Base-by-base conservation (phyloP, 1,284 basidiomycete species). In the Lignosus rhinocerotis region DNA sequence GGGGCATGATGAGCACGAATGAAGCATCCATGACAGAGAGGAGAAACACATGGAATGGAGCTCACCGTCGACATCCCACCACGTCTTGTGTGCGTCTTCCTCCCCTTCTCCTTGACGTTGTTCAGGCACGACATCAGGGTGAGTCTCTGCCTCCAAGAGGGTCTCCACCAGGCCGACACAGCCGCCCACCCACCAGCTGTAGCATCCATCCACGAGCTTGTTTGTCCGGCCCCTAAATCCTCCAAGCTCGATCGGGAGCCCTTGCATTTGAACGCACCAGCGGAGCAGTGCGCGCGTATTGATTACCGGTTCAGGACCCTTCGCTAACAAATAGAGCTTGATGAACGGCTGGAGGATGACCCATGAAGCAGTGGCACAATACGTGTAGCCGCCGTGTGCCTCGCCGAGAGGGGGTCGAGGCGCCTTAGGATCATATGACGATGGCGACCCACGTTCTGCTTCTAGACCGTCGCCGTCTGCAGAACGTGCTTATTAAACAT, bases 201-300 rank as follows among this genome's bases (percentile, higher is more conserved):
- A 99, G 75, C 97, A 99, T 2, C 96, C 97, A 69, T 99, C 97
- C 0, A 99, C 96, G 12, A 99, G 84, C 75, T 99, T 99, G 74
- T 99, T 99, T 59, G 93, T 94, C 44, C 97, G 80, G 0, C 97
- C 97, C 47, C 85, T 84, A 76, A 99, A 98, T 0, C 96, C 97
- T 3, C 95, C 96, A 3, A 94, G 81, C 69, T 99, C 96, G 30
- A 84, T 81, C 30, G 88, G 86, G 0, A 68, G 74, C 0, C 94
- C 95, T 71, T 99, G 97, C 87, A 97, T 91, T 49, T 88, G 80
- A 0, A 84, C 86, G 0, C 90, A 82, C 96, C 96, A 99, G 2
- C 96, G 78, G 21, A 94, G 69, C 0, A 96, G 79, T 2, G 76
- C 78, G 16, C 77, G 73, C 0, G 82, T 76, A 67, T 97, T 82